Evolutionary conservation across 495 filamentous ascomycete genomes (phyloP).

Genomic region (Aspergillus mulundensis): DNA sequence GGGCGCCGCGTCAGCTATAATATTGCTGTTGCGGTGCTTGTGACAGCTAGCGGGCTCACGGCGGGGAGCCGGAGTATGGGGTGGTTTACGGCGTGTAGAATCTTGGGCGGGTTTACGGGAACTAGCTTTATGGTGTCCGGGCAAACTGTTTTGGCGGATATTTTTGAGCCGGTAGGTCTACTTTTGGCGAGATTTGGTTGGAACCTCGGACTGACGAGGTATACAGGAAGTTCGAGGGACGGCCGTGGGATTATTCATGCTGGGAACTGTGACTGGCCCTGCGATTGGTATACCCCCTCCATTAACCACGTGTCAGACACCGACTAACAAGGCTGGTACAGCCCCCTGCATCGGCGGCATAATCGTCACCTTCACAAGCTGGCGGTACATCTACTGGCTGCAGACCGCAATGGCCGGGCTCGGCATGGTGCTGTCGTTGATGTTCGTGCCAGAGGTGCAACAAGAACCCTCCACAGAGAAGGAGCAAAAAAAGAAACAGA

Average conservation of each 20-base stretch:
- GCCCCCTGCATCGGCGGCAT: conserved; percentile 46
- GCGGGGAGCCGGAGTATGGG: conserved; percentile 31
- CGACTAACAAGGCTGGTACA: conserved; percentile 5
- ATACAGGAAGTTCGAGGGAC: conserved; percentile 50
- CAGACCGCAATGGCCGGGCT: conserved; percentile 40
- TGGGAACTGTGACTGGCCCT: conserved; percentile 52
- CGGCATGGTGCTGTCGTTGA: conserved; percentile 31
- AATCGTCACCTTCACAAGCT: conserved; percentile 53
- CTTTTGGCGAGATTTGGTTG: not conserved
- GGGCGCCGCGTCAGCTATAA: conserved; percentile 36
- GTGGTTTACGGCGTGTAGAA: conserved; percentile 39
- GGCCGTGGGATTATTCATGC: conserved; percentile 51
- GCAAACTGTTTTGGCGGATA: conserved; percentile 45
- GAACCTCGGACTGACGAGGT: not conserved
- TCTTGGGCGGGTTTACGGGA: conserved; percentile 40
- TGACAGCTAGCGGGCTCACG: conserved; percentile 31
- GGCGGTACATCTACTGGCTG: conserved; percentile 58
- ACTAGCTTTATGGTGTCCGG: conserved; percentile 47
- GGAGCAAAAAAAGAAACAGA: not conserved
- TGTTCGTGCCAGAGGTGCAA: conserved; percentile 39
- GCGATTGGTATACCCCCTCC: conserved; percentile 45
- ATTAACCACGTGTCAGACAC: too few species aligned
- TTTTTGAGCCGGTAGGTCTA: conserved; percentile 39
- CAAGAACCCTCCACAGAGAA: conserved; percentile 6
- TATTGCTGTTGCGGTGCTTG: conserved; percentile 35